A percentile compares a stretch with the other conserved stretches of the same genome.
Conservation (phyloP, 164 flowering plant genomes). For the Nymphaea colorata region DNA sequence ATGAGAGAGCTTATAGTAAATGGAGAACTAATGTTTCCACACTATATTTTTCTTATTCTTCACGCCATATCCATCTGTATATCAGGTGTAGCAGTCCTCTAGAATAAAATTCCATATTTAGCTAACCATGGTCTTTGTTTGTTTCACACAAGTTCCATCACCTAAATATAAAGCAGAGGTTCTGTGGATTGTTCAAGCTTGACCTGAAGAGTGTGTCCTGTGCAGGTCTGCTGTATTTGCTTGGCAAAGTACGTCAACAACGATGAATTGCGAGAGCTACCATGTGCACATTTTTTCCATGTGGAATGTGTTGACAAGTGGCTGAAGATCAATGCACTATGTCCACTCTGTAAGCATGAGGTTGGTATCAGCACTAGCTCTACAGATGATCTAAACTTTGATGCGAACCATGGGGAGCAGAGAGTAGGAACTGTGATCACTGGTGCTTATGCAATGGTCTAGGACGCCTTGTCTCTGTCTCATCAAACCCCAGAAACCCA, state of each 20-base stretch:
- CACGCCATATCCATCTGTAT: too few species aligned
- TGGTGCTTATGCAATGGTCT: not conserved
- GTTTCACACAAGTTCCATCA: too few species aligned
- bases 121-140: too few species aligned
- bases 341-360: slow-evolving; percentile 64
- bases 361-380: slow-evolving; percentile 12
- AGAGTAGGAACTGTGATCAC: not conserved
- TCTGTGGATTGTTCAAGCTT: too few species aligned
- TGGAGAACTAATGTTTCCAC: too few species aligned
- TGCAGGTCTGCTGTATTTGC: slow-evolving; percentile 70
- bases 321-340: slow-evolving; percentile 55
- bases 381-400: not conserved
- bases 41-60: too few species aligned
- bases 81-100: too few species aligned
- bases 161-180: too few species aligned
- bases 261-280: slow-evolving; percentile 59
- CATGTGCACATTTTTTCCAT: slow-evolving; percentile 69
- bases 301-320: slow-evolving; percentile 60
- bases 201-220: not conserved
- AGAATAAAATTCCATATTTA: too few species aligned
- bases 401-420: not conserved
- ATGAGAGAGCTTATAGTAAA: too few species aligned
- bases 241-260: slow-evolving; percentile 47
- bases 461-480: not conserved
- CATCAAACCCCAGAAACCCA: not conserved